Evolutionary conservation across 2,329 filamentous ascomycete genomes (phyloP).

Genomic region (Microdochium bolleyi): DNA sequence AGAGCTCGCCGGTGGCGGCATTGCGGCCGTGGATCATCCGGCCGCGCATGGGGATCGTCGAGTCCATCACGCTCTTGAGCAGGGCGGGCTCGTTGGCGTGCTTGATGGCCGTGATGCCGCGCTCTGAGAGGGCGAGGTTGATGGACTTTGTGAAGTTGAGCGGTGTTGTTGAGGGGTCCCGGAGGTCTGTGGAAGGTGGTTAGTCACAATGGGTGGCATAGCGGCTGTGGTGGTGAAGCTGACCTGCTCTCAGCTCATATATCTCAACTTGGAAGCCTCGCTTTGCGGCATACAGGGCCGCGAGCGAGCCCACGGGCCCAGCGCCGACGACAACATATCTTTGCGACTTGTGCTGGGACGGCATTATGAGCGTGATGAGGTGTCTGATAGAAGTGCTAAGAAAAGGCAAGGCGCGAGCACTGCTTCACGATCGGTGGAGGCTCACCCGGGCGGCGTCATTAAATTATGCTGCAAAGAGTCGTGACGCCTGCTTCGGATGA

Average conservation of each 20-base stretch:
- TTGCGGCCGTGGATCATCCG: constrained; percentile 86
- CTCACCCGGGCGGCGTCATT: background rate
- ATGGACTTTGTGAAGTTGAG: constrained; percentile 98
- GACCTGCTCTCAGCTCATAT: constrained; percentile 89
- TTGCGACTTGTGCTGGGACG: constrained; percentile 24
- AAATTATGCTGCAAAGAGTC: background rate
- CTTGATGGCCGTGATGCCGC: constrained; percentile 82
- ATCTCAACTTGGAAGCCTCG: constrained; percentile 86
- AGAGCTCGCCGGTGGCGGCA: constrained; percentile 52
- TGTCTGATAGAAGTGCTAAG: background rate
- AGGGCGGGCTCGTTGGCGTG: constrained; percentile 60
- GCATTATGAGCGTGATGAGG: constrained; percentile 1
- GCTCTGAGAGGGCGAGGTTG: constrained; percentile 88
- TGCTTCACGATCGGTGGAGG: background rate
- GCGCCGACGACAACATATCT: constrained; percentile 84
- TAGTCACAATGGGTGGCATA: constrained; percentile 3
- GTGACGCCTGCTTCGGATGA: background rate
- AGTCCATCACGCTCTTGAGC: constrained; percentile 63
- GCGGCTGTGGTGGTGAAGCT: constrained; percentile 20
- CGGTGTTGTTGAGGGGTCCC: constrained; percentile 72
- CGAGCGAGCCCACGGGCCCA: constrained; percentile 86
- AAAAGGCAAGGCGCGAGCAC: background rate
- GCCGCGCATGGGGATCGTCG: constrained; percentile 87
- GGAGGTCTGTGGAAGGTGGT: constrained; percentile 57
- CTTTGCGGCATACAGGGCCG: constrained; percentile 84